These are phyloP conservation scores for Umbellularia californica DNA, from an alignment of 164 flowering plant species.

Conservation along the genomic window DNA sequence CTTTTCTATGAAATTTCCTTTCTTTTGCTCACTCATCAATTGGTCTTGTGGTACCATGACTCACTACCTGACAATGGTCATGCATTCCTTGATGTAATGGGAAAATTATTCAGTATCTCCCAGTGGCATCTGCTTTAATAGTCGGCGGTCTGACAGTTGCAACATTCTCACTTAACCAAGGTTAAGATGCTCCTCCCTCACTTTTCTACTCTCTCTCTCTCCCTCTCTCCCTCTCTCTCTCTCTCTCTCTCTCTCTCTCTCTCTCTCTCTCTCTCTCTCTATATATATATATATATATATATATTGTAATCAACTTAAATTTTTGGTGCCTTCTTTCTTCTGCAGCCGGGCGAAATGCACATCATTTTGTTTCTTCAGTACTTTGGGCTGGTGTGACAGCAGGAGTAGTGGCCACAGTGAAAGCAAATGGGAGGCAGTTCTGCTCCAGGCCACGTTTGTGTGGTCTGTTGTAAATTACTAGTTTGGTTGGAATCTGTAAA, in stretches of 20 bases:
- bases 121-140: conserved; percentile 79
- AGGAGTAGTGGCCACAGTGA: conserved; percentile 71
- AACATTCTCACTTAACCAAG: conserved; percentile 75
- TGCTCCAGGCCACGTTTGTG: conserved; percentile 92
- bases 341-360: conserved; percentile 68
- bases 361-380: conserved; percentile 50
- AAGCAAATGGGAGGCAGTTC: conserved; percentile 88
- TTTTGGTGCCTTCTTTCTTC: not conserved
- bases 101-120: conserved; percentile 62
- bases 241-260: too few relatives aligned
- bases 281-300: too few relatives aligned
- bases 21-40: not conserved
- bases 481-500: not conserved
- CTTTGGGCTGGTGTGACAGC: conserved; percentile 84
- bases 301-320: not conserved
- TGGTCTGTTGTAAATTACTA: conserved; percentile 40
- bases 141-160: conserved; percentile 84
- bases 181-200: conserved; percentile 20
- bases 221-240: too few relatives aligned
- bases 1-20: not conserved
- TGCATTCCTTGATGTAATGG: not conserved
- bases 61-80: not conserved
- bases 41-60: not conserved
- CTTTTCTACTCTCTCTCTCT: too few relatives aligned
- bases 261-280: too few relatives aligned